Base-by-base conservation (phyloP, 1,139 yeast genomes). In the Kodamaea derodonti region DNA sequence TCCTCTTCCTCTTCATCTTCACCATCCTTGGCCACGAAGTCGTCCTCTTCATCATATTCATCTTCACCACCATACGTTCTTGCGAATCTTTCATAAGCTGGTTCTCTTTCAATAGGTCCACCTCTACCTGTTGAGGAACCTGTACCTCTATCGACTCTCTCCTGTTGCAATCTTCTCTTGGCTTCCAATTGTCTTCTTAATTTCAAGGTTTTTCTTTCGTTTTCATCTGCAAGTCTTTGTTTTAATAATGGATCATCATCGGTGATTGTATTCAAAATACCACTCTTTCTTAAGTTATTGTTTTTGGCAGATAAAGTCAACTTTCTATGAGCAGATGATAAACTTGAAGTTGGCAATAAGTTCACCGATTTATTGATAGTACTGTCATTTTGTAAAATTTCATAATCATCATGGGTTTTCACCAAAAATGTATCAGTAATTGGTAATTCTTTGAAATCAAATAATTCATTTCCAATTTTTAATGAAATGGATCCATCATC, bases 401-500 rank as follows among this genome's bases (percentile, higher is more conserved):
- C 88, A 42, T 80, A 80, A 28, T 74, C 78, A 42, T 83, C 84
- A 49, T 84, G 86, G 27, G 88, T 77, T 34, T 77, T 72, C 1
- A 86, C 82, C 39, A 92, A 65, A 40, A 83, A 77, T 31, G 84
- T 80, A 55, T 88, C 95, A 36, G 75, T 78, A 30, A 80, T 67
- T n/a, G 83, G 78, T 39, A 78, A 72, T 15, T 75, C 65, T 39
- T 77, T 70, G 38, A 86, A 80, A 54, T 90, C 97, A 50, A 90
- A 92, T 47, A 84, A 72, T 59, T 92, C 98, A 32, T 70, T 72
- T 14, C 99, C 99, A 30, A 94, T 65, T 50, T 87, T 90, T 42
- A 92, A 65, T 2, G 97, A 87, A 44, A 82, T 60, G 4, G 85
- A 71, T 0, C 98, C 99, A 59, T 92, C 97, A 38, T 84, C 83